A percentile compares a stretch with the other conserved stretches of the same genome.
Evolutionary conservation across 1,139 yeast species (phyloP).

Genomic region (Kurtzmaniella natalensis): DNA sequence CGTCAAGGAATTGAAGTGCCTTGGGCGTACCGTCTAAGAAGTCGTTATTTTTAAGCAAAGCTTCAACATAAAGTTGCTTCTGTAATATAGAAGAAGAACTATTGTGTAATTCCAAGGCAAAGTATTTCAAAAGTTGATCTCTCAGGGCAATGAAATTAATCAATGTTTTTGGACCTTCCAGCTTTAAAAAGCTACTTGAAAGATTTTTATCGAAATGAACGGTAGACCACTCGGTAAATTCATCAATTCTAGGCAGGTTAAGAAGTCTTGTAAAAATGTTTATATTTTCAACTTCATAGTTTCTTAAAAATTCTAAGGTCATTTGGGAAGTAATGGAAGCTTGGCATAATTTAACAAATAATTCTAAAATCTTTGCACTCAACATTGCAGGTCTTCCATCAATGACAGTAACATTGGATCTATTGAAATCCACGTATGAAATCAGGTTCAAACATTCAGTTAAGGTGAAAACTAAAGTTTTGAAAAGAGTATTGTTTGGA

Average conservation of each 20-base stretch:
- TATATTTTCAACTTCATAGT: slow-evolving; percentile 26
- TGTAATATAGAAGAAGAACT: slow-evolving; percentile 26
- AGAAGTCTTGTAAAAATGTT: slow-evolving; percentile 49
- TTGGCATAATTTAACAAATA: slow-evolving; percentile 56
- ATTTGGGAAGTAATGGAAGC: slow-evolving; percentile 49
- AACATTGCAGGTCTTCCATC: slow-evolving; percentile 54
- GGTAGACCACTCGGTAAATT: slow-evolving; percentile 49
- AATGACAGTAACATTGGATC: slow-evolving; percentile 35
- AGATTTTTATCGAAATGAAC: slow-evolving; percentile 38
- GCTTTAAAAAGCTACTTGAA: slow-evolving; percentile 1
- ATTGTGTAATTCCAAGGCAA: slow-evolving; percentile 70
- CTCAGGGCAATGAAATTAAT: slow-evolving; percentile 61
- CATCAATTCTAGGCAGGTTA: slow-evolving; percentile 52
- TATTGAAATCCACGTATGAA: slow-evolving; percentile 31
- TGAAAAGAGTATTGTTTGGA: slow-evolving; percentile 45
- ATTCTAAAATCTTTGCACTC: slow-evolving; percentile 54
- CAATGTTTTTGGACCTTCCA: slow-evolving; percentile 32
- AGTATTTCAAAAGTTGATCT: slow-evolving; percentile 56
- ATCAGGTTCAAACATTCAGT: slow-evolving; percentile 42
- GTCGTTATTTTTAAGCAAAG: slow-evolving; percentile 47
- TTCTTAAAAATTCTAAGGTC: slow-evolving; percentile 52
- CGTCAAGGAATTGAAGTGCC: slow-evolving; percentile 64
- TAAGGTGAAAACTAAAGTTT: slow-evolving; percentile 48
- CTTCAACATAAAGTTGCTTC: slow-evolving; percentile 41
- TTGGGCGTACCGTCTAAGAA: slow-evolving; percentile 54